A percentile compares a stretch with the other conserved stretches of the same genome.
These are phyloP conservation scores for Penicillium sp. DNA, from an alignment of 2,329 filamentous ascomycete species.

Conservation along the genomic window DNA sequence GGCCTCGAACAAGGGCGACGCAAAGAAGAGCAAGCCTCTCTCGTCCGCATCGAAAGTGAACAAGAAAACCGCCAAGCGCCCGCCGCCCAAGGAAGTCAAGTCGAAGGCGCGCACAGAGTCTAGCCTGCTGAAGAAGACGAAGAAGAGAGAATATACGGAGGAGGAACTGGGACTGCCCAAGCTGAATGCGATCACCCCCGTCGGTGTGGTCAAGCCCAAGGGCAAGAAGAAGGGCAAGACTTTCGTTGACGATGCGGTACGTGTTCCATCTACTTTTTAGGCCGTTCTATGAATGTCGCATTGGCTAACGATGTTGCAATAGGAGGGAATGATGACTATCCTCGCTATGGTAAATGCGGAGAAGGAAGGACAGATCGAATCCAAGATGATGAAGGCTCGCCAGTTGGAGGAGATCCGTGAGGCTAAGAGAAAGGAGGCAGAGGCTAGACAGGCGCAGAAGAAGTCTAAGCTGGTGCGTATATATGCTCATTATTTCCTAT, in stretches of 20 bases:
- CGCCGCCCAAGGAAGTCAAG: slow-evolving; percentile 49
- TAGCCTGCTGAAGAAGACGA: slow-evolving; percentile 63
- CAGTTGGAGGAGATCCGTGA: slow-evolving; percentile 95
- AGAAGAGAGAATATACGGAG: slow-evolving; percentile 74
- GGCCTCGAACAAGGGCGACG: slow-evolving; percentile 14
- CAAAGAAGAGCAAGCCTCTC: slow-evolving; percentile 24
- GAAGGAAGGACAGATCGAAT: slow-evolving; percentile 94
- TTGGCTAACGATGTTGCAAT: too few species aligned
- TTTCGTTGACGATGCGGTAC: slow-evolving; percentile 82
- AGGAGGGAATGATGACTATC: slow-evolving; percentile 93
- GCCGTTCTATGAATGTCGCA: too few species aligned
- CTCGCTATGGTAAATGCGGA: slow-evolving; percentile 91
- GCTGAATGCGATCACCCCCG: slow-evolving; percentile 82
- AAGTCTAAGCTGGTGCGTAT: too few species aligned
- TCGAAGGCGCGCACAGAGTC: too few species aligned
- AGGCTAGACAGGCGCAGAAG: slow-evolving; percentile 70
- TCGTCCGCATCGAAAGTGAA: slow-evolving; percentile 27
- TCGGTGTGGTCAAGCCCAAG: slow-evolving; percentile 83
- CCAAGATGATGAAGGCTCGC: slow-evolving; percentile 90
- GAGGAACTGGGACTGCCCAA: slow-evolving; percentile 70
- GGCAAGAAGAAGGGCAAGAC: slow-evolving; percentile 98
- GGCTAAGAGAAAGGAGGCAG: slow-evolving; percentile 67
- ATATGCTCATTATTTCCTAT: too few species aligned
- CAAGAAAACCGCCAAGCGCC: slow-evolving; percentile 34
- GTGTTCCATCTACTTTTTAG: slow-evolving; percentile 1